These are phyloP conservation scores for Dactylellina haptotyla DNA, from an alignment of 2,329 filamentous ascomycete species.

Conservation along the genomic window DNA sequence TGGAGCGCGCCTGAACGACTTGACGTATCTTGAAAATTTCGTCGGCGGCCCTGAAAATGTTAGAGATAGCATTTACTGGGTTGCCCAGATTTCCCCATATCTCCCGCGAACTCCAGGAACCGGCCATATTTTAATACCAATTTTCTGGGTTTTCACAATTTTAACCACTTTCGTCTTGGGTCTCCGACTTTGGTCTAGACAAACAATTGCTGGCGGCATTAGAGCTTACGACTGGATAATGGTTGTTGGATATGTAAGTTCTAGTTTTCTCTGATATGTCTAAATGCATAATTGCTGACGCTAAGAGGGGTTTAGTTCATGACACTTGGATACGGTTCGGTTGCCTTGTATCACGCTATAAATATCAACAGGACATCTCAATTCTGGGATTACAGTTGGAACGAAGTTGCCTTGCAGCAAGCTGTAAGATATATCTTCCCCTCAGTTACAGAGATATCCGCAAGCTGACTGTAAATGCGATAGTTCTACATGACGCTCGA, in stretches of 20 bases:
- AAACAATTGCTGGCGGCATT: constrained; percentile 43
- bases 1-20: constrained; percentile 21
- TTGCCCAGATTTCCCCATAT: constrained; percentile 11
- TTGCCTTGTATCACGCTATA: constrained; percentile 38
- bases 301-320: constrained; percentile 18
- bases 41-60: constrained; percentile 11
- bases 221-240: constrained; percentile 49
- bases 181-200: constrained; percentile 37
- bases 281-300: background rate
- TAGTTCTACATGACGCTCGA: constrained; percentile 45
- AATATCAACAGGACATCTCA: constrained; percentile 44
- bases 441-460: too few relatives aligned
- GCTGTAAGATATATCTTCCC: too few relatives aligned
- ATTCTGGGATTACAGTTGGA: constrained; percentile 50
- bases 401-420: constrained; percentile 38
- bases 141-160: constrained; percentile 43
- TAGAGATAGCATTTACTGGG: constrained; percentile 40
- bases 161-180: constrained; percentile 36
- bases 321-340: constrained; percentile 32
- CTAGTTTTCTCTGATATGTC: background rate
- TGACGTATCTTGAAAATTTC: constrained; percentile 4
- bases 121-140: constrained; percentile 22
- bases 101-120: constrained; percentile 22
- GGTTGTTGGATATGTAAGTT: constrained; percentile 48
- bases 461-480: background rate